phyloP scores from a whole-genome alignment of 202 grass and related monocot genomes.

The Carex arenaria region DNA sequence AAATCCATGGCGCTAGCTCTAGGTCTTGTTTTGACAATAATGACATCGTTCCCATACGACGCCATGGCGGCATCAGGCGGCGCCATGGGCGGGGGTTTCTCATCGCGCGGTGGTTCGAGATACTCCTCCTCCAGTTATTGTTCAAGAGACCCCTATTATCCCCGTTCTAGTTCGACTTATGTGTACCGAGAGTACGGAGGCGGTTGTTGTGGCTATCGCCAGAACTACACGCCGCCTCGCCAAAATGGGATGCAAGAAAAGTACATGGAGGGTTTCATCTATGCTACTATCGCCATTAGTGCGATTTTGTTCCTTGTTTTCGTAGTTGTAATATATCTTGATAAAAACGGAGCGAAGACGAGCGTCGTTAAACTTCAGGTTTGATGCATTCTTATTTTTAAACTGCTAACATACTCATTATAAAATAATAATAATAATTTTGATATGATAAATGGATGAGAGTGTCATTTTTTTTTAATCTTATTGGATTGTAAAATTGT shows the following conservation, averaged over 20 bases:
- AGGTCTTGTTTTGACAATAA: background rate
- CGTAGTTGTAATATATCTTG: background rate
- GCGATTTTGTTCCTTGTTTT: too few species aligned
- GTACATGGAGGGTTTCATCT: background rate
- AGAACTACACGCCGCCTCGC: background rate
- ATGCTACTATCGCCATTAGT: background rate
- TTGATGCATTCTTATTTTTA: background rate
- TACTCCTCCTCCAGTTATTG: background rate
- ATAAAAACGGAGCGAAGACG: background rate
- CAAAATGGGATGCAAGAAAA: background rate
- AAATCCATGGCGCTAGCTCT: background rate
- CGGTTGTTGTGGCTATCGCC: too few species aligned
- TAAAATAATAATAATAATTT: background rate
- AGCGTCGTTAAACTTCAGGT: conserved; percentile 9
- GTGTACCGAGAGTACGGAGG: background rate
- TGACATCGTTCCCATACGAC: background rate
- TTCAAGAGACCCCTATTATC: too few species aligned
- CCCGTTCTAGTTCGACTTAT: background rate
- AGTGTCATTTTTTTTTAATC: background rate
- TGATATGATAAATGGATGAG: background rate
- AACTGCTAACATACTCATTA: background rate
- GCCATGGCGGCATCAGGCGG: background rate
- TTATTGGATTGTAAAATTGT: background rate
- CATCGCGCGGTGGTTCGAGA: background rate
- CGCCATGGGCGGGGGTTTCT: background rate